Evolutionary conservation across 768 basidiomycete species (phyloP), one percentile per base, ranked within the genome.

Genomic region (Auricularia sp.): DNA sequence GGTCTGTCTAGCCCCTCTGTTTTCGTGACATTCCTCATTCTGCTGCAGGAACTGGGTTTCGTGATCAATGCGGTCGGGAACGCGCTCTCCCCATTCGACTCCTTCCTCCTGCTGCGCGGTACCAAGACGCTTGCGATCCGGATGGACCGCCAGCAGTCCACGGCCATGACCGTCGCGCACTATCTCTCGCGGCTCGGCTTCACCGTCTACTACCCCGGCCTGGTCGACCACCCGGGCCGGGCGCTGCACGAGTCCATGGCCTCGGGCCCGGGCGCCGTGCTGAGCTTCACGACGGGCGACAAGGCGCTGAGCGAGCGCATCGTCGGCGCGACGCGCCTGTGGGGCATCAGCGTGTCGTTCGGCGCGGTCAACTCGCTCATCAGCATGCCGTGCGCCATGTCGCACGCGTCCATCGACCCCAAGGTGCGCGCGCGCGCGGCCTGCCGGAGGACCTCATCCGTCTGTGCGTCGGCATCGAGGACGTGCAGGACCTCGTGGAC

Each of bases 331-430:
- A 92, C 97, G 16, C 82, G 94, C 63, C 78, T 99, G 34, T 99
- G 96, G 95, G 92, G 95, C 21, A 98, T 99, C 72, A 93, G 90
- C 67, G 97, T 99, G 70, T 94, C 92, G 73, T 99, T 99, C 72
- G 97, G 97, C 37, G 94, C 92, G 69, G 95, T 99, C 67, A 99
- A 99, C 79, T 94, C 92, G 72, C 75, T 99, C 74, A 98, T 98
- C 77, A 94, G 91, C 68, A 98, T 99, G 96, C 97, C 97, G 44
- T 98, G 97, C 74, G 86, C 93, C 70, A 98, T 99, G 97, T 97
- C 94, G 96, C 97, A 99, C 74, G 94, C 97, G 29, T 98, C 97
- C 45, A 99, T 99, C 69, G 95, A 98, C 71, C 86, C 97, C 29
- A 90, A 92, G 7, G 87, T 86, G n/a, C 89, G 97, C 37, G 93